Evolutionary conservation across 129 eudicot species (phyloP).

Genomic region (Ambrosia artemisiifolia): DNA sequence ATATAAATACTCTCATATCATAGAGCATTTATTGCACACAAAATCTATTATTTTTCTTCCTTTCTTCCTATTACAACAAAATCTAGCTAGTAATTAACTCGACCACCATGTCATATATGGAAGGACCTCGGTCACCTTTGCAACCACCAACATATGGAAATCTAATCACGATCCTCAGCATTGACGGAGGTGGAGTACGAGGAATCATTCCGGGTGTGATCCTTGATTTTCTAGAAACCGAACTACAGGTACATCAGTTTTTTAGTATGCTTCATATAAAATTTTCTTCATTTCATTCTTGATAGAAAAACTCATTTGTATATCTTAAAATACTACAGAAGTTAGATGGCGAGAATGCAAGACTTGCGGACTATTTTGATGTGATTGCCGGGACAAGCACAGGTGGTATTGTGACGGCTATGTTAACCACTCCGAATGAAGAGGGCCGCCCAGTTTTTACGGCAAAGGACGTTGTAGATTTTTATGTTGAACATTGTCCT

Average conservation of each 20-base stretch:
- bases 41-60: not conserved
- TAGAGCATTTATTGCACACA: not conserved
- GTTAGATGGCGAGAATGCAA: conserved; percentile 44
- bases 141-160: conserved; percentile 34
- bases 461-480: conserved; percentile 42
- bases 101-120: conserved; percentile 10
- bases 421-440: conserved; percentile 45
- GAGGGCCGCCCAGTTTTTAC: conserved; percentile 43
- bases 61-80: not conserved
- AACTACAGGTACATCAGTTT: conserved; percentile 29
- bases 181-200: conserved; percentile 61
- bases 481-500: conserved; percentile 47
- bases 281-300: not conserved
- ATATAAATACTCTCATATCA: conserved; percentile 12
- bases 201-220: conserved; percentile 50
- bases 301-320: not conserved
- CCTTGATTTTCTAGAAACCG: conserved; percentile 32
- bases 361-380: conserved; percentile 57
- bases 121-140: conserved; percentile 13
- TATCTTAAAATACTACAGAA: conserved; percentile 21
- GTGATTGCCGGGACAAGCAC: conserved; percentile 59
- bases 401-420: conserved; percentile 54
- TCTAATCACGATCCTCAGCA: conserved; percentile 45
- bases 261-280: not conserved
- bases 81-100: not conserved